phyloP scores from a whole-genome alignment of 2,329 filamentous ascomycete species.

The Fusarium sp. region DNA sequence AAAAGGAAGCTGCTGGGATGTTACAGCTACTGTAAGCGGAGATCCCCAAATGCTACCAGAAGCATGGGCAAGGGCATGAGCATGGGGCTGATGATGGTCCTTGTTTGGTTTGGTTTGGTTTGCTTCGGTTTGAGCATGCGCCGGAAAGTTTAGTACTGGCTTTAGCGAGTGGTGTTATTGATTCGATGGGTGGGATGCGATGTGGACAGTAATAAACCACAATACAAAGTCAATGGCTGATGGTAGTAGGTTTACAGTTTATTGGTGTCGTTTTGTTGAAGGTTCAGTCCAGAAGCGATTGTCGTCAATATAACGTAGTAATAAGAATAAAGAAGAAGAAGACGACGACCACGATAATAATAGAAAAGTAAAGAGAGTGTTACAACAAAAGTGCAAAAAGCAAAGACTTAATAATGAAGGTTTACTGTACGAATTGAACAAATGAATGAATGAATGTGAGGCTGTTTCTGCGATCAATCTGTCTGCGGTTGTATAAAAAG shows the following conservation, averaged over 20 bases:
- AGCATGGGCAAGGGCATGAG: constrained; percentile 7
- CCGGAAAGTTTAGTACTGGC: constrained; percentile 33
- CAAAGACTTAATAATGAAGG: background rate
- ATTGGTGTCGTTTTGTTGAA: background rate
- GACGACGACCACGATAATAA: background rate
- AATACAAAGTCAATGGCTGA: background rate
- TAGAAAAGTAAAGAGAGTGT: background rate
- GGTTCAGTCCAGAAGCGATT: background rate
- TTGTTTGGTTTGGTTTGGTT: constrained; percentile 17
- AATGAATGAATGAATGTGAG: constrained; percentile 3
- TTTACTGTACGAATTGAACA: background rate
- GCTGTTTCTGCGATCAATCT: constrained; percentile 17
- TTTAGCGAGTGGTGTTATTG: constrained; percentile 9
- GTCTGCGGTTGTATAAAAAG: background rate
- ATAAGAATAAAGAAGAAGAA: background rate
- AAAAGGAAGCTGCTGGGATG: constrained; percentile 23
- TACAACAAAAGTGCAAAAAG: background rate
- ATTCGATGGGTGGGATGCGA: background rate
- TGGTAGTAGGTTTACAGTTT: background rate
- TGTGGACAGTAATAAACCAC: background rate
- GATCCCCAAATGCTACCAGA: constrained; percentile 32
- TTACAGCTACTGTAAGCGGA: constrained; percentile 30
- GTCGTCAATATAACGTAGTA: background rate
- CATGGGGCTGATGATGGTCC: background rate
- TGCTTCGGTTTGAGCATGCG: constrained; percentile 29